Percentiles rank a stretch among this genome's conserved stretches.
Conservation (phyloP, 768 basidiomycete genomes). For the Trametes meyenii region DNA sequence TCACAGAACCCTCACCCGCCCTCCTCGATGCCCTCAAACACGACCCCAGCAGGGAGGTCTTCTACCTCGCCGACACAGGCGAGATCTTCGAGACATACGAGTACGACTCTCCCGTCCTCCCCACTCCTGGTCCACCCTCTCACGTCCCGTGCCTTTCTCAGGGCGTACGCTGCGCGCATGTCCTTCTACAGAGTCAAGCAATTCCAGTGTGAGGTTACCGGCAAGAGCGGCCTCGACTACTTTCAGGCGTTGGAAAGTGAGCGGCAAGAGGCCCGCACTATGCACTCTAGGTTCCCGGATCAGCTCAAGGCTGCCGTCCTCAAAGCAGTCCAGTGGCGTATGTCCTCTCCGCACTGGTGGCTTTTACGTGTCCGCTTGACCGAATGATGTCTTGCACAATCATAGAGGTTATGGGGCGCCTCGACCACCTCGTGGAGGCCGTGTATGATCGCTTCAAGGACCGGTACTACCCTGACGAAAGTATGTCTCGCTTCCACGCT, state of each 20-base stretch:
- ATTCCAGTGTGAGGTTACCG: slow-evolving; percentile 97
- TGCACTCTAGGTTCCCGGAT: slow-evolving; percentile 92
- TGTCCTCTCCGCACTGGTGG: slow-evolving; percentile 41
- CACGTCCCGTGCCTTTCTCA: slow-evolving; percentile 30
- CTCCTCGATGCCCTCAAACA: slow-evolving; percentile 67
- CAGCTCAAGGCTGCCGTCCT: slow-evolving; percentile 91
- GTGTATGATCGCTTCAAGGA: slow-evolving; percentile 97
- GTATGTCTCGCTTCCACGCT: slow-evolving; percentile 49
- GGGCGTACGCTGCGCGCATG: slow-evolving; percentile 88
- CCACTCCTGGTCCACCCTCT: slow-evolving; percentile 28
- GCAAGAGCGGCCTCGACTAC: slow-evolving; percentile 92
- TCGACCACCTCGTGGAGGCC: slow-evolving; percentile 93
- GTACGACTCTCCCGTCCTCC: slow-evolving; percentile 53
- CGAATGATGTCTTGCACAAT: slow-evolving; percentile 16
- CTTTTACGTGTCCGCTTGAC: slow-evolving; percentile 19
- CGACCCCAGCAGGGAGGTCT: slow-evolving; percentile 77
- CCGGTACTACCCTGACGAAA: slow-evolving; percentile 89
- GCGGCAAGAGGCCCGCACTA: slow-evolving; percentile 81
- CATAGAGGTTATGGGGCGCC: slow-evolving; percentile 92
- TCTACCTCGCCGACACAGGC: slow-evolving; percentile 91
- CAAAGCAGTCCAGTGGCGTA: slow-evolving; percentile 95
- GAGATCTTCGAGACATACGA: slow-evolving; percentile 98
- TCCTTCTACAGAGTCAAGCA: slow-evolving; percentile 93
- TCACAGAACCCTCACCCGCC: slow-evolving; percentile 76
- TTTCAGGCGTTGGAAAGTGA: slow-evolving; percentile 94